phyloP scores from a whole-genome alignment of 805 yeast genomes.

The Zygoascus flipseniorum region DNA sequence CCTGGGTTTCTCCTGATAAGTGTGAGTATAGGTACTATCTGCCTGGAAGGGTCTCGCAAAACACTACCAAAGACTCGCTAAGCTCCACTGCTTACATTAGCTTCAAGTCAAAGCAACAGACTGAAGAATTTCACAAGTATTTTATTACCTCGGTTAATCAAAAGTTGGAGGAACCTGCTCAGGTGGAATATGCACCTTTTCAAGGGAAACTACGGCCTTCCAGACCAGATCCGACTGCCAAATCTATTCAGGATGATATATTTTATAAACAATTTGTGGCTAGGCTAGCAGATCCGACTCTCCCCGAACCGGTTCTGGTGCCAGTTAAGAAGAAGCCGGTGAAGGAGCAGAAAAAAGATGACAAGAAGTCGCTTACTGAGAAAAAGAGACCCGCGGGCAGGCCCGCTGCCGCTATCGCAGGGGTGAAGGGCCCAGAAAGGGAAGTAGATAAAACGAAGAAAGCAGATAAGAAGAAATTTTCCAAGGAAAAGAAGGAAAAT shows the following conservation, averaged over 20 bases:
- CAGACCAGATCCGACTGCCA: conserved; percentile 2
- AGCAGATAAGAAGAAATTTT: background rate
- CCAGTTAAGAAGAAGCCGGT: background rate
- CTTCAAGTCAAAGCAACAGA: conserved; percentile 26
- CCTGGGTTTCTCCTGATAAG: conserved; percentile 16
- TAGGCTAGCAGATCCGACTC: background rate
- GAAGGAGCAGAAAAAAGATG: background rate
- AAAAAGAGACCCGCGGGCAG: background rate
- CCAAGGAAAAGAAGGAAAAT: background rate
- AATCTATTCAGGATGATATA: background rate
- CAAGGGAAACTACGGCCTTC: conserved; percentile 11
- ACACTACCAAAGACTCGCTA: conserved; percentile 28
- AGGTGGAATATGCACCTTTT: conserved; percentile 22
- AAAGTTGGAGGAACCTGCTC: conserved; percentile 6
- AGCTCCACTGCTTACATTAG: conserved; percentile 38
- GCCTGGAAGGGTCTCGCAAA: conserved; percentile 25
- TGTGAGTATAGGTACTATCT: conserved; percentile 17
- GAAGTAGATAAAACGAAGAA: background rate
- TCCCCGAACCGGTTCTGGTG: background rate
- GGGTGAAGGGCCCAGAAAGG: background rate
- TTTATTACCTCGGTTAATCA: conserved; percentile 21
- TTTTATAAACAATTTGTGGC: conserved; percentile 1
- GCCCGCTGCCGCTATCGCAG: background rate
- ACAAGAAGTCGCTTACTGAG: background rate
- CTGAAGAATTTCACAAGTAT: conserved; percentile 27